phyloP scores from a whole-genome alignment of 441 rosid species.

The Bocquillonia castaneifolia region DNA sequence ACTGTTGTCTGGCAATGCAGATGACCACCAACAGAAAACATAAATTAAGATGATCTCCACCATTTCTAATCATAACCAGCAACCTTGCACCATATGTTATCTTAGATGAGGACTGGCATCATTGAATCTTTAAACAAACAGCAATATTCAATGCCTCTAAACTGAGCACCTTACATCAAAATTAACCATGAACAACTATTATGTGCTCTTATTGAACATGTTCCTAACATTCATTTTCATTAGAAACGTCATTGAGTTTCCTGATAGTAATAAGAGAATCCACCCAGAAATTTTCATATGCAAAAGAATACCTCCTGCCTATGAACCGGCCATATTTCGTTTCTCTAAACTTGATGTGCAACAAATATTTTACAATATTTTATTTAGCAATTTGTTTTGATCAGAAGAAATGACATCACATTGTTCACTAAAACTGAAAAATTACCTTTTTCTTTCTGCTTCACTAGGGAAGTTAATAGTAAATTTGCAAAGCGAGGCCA shows the following conservation, averaged over 20 bases:
- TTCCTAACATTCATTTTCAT: background rate
- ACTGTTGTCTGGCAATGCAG: background rate
- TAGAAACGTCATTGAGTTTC: background rate
- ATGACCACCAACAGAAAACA: background rate
- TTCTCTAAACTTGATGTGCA: background rate
- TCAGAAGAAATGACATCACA: slow-evolving; percentile 1
- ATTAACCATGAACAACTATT: background rate
- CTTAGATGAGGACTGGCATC: background rate
- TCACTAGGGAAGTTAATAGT: slow-evolving; percentile 83
- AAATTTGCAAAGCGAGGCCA: slow-evolving; percentile 96
- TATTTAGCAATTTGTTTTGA: background rate
- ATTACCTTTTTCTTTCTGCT: slow-evolving; percentile 73
- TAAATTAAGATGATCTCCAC: background rate
- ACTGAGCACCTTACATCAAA: background rate
- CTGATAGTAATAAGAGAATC: background rate
- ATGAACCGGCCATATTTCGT: background rate
- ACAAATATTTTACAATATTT: background rate
- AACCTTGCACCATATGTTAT: background rate
- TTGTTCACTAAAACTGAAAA: slow-evolving; percentile 19
- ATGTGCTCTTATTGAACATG: background rate
- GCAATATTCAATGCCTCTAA: background rate
- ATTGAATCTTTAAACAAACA: background rate
- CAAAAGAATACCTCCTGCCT: background rate
- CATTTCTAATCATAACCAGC: background rate
- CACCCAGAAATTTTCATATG: background rate